Evolutionary conservation across 371 early-diverging fungal genomes (phyloP).

Genomic region (Mucor piriformis): DNA sequence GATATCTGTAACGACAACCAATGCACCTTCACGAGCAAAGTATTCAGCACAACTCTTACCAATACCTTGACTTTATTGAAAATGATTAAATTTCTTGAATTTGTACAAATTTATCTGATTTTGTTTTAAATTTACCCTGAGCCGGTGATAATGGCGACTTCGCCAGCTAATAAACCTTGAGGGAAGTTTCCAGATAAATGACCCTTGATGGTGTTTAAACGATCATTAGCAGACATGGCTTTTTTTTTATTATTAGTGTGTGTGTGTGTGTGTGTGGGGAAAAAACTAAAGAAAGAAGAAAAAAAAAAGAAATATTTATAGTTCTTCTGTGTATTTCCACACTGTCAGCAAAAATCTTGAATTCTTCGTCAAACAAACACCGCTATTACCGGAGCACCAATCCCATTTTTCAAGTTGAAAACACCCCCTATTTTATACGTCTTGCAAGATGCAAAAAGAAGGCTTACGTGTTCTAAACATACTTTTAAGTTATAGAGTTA

Average conservation of each 20-base stretch:
- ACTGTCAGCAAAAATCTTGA: not conserved
- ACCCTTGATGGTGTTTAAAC: constrained; percentile 51
- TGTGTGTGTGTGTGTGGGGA: no score
- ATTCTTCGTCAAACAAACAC: no score
- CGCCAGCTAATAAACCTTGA: constrained; percentile 69
- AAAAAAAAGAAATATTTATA: not conserved
- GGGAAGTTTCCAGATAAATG: constrained; percentile 57
- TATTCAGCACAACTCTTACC: constrained; percentile 75
- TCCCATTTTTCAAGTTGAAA: no score
- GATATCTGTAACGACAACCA: constrained; percentile 74
- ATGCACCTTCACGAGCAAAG: constrained; percentile 81
- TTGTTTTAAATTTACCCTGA: constrained; percentile 77
- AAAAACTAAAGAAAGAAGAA: constrained; percentile 17
- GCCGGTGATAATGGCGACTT: constrained; percentile 84
- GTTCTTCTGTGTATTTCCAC: not conserved
- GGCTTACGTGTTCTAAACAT: constrained; percentile 4
- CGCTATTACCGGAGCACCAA: no score
- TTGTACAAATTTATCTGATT: no score
- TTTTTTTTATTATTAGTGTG: not conserved
- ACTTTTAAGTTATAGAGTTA: not conserved
- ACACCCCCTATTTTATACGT: no score
- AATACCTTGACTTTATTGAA: constrained; percentile 68
- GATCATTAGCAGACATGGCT: constrained; percentile 53
- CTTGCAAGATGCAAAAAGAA: not conserved
- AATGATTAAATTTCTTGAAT: not conserved